Conservation (phyloP, 768 basidiomycete genomes). For the Collybiopsis confluens region DNA sequence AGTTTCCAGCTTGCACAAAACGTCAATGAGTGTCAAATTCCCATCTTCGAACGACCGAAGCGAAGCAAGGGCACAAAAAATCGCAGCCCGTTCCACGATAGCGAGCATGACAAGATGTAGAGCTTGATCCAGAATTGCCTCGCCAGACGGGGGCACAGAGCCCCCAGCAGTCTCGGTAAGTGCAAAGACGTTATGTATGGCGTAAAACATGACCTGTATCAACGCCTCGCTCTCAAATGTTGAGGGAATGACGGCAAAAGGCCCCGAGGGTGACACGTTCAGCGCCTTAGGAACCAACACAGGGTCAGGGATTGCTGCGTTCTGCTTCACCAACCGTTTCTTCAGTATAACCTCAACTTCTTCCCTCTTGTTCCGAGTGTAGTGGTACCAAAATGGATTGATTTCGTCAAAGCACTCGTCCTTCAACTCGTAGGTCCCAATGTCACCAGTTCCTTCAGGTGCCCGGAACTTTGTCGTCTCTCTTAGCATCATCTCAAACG, state of each 20-base stretch:
- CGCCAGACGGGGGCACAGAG: conserved; percentile 68
- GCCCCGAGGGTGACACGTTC: conserved; percentile 51
- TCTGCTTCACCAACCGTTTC: conserved; percentile 61
- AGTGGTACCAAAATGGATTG: conserved; percentile 95
- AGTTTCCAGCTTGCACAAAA: conserved; percentile 74
- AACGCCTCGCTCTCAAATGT: conserved; percentile 69
- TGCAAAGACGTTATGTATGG: conserved; percentile 69
- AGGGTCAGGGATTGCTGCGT: conserved; percentile 49
- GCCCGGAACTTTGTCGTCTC: conserved; percentile 80
- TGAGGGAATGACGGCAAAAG: conserved; percentile 61
- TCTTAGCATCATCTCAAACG: conserved; percentile 73
- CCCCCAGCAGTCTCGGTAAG: conserved; percentile 53
- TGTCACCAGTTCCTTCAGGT: conserved; percentile 74
- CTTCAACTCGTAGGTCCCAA: conserved; percentile 85
- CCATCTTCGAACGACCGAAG: conserved; percentile 52
- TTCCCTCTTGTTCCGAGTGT: conserved; percentile 88
- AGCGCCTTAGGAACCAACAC: conserved; percentile 76
- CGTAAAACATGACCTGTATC: conserved; percentile 79
- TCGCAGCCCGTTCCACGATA: conserved; percentile 60
- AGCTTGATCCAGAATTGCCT: conserved; percentile 86
- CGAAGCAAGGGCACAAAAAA: conserved; percentile 58
- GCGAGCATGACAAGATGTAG: conserved; percentile 86
- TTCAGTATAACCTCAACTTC: conserved; percentile 80
- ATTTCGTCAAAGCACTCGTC: conserved; percentile 82
- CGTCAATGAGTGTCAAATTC: conserved; percentile 56